A percentile compares a stretch with the other conserved stretches of the same genome.
phyloP scores from a whole-genome alignment of 2,329 filamentous ascomycete species.

The Leptographium radiaticola region DNA sequence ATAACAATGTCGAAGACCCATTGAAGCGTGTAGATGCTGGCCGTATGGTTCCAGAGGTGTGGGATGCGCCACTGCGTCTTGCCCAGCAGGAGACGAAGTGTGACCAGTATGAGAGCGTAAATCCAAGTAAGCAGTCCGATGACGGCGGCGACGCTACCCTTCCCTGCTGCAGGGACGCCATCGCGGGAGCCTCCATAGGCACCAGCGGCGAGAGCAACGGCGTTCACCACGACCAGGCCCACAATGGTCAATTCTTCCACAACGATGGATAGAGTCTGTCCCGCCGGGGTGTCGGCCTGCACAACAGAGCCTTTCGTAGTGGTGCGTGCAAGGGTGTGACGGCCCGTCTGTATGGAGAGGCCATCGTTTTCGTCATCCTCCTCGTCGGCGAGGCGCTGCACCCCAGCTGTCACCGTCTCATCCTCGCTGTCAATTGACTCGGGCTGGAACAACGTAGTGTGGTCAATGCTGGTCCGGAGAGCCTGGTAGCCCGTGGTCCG shows the following conservation, averaged over 20 bases:
- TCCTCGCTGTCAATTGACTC: conserved; percentile 31
- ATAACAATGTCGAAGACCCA: conserved; percentile 67
- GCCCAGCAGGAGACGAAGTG: conserved; percentile 56
- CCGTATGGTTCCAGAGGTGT: conserved; percentile 85
- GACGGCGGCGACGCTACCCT: conserved; percentile 39
- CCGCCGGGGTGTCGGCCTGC: conserved; percentile 62
- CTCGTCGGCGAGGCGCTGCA: conserved; percentile 39
- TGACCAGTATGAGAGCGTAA: conserved; percentile 64
- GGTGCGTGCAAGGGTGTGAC: conserved; percentile 44
- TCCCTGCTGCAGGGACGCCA: conserved; percentile 31
- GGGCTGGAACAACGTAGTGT: conserved; percentile 35
- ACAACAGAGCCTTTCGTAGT: conserved; percentile 51
- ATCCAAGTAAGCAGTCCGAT: conserved; percentile 63
- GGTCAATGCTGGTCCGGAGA: conserved; percentile 13
- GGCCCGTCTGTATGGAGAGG: conserved; percentile 43
- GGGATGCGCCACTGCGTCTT: conserved; percentile 54
- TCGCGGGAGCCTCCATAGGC: conserved; percentile 45
- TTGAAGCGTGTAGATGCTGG: conserved; percentile 65
- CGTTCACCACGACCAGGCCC: conserved; percentile 57
- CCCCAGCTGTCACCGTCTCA: conserved; percentile 36
- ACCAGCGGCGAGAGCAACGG: conserved; percentile 47
- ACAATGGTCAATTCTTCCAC: conserved; percentile 65
- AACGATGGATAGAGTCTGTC: conserved; percentile 54
- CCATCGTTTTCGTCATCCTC: conserved; percentile 42
- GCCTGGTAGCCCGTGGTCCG: conserved; percentile 15